Evolutionary conservation across 495 filamentous ascomycete genomes (phyloP), one percentile per base, ranked within the genome.

Genomic region (Pseudomonodictys pantanalensis): DNA sequence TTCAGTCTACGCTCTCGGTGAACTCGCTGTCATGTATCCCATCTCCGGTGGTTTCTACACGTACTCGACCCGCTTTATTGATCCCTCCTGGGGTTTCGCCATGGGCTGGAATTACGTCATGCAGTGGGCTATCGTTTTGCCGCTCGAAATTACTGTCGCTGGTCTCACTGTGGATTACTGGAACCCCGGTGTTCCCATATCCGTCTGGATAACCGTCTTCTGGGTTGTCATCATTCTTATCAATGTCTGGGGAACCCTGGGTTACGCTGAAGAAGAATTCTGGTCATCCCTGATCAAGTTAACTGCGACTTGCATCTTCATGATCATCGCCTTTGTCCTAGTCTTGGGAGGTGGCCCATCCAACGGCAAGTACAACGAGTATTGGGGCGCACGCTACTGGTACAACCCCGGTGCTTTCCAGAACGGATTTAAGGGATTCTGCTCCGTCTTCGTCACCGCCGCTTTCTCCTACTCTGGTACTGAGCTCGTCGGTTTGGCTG

Each of bases 21-120:
- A 89, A 69, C 65, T 89, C 54, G 86, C 86, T 12, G 81, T 86
- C 52, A 76, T 87, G 60, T 90, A 85, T 60, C 87, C 87, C 9
- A 78, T 83, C 43, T 85, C 84, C 32, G 87, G 81, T 68, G 80
- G 76, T 58, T 82, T 83, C 71, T 84, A 77, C 69, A 75, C 71
- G n/a, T 83, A 82, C 69, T 73, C 73, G 29, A 67, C 70, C 33
- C 78, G 81, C 24, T 84, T 84, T 52, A 77, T 83, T 55, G 81
- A 80, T 65, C 78, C 80, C 50, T 75, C 81, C 15, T 83, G 81
- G 81, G 77, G 74, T 12, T 79, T 79, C 58, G 75, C 78, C 24
- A 72, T 79, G 54, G 78, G 78, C 17, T 81, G 77, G 77, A 75
- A 78, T 11, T 81, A 81, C 52, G 76, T 73, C 66, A 70, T 78